phyloP scores from a whole-genome alignment of 805 yeast species.

The Myxozyma nipponensis region DNA sequence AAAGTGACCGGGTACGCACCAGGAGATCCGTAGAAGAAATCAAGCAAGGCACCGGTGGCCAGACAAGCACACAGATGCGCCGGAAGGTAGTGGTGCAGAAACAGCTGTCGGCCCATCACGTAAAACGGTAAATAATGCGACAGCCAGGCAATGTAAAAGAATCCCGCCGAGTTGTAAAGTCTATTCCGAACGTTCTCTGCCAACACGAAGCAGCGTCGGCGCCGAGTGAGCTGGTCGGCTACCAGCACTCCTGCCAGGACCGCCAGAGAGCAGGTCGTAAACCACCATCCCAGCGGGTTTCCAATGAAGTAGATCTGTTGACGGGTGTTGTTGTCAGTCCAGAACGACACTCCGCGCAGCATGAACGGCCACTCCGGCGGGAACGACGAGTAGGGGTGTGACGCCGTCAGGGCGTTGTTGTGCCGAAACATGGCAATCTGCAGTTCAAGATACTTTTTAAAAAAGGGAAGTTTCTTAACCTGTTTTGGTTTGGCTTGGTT shows the following conservation, averaged over 20 bases:
- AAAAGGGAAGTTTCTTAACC: slow-evolving; percentile 63
- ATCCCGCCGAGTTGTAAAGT: slow-evolving; percentile 75
- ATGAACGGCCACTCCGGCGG: slow-evolving; percentile 92
- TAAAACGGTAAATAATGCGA: slow-evolving; percentile 88
- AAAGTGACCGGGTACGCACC: slow-evolving; percentile 25
- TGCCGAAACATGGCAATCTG: slow-evolving; percentile 88
- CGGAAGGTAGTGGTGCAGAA: slow-evolving; percentile 90
- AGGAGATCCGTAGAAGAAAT: slow-evolving; percentile 57
- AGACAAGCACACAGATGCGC: slow-evolving; percentile 88
- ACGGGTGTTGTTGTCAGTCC: slow-evolving; percentile 68
- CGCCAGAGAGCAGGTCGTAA: slow-evolving; percentile 62
- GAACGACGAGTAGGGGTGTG: slow-evolving; percentile 92
- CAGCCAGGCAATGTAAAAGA: slow-evolving; percentile 80
- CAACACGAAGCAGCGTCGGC: slow-evolving; percentile 62
- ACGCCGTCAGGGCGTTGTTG: slow-evolving; percentile 78
- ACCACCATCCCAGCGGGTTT: slow-evolving; percentile 87
- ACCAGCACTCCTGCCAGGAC: slow-evolving; percentile 59
- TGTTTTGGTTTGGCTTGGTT: slow-evolving; percentile 56
- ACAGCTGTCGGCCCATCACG: slow-evolving; percentile 87
- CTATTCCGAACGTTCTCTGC: slow-evolving; percentile 61
- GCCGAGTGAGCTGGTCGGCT: slow-evolving; percentile 72
- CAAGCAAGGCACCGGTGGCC: slow-evolving; percentile 76
- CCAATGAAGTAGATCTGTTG: slow-evolving; percentile 88
- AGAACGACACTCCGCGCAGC: slow-evolving; percentile 88
- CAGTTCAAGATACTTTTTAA: slow-evolving; percentile 83